These are phyloP conservation scores for Xeromyces bisporus DNA, from an alignment of 495 filamentous ascomycete species.

Conservation along the genomic window DNA sequence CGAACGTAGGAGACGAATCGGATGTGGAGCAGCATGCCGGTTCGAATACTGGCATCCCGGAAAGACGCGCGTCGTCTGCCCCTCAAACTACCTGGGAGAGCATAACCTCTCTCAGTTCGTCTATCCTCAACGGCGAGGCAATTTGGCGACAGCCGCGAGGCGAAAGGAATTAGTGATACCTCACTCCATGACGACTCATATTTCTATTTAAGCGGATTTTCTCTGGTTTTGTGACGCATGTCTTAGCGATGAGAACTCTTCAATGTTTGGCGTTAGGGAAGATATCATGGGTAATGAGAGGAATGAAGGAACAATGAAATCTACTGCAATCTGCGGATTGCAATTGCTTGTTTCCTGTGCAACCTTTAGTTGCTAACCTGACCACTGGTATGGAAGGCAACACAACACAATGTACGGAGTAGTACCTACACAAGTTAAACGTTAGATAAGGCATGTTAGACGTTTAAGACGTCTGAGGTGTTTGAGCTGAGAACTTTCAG, in stretches of 20 bases:
- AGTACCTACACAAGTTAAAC: too few relatives aligned
- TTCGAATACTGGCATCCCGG: constrained; percentile 22
- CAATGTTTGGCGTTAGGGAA: too few relatives aligned
- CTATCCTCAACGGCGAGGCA: constrained; percentile 33
- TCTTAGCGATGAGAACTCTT: too few relatives aligned
- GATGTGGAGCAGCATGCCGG: constrained; percentile 26
- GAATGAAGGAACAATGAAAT: too few relatives aligned
- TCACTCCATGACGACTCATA: background rate
- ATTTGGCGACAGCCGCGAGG: constrained; percentile 31
- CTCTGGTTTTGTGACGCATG: background rate
- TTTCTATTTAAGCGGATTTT: constrained; percentile 6
- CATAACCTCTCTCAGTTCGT: constrained; percentile 28
- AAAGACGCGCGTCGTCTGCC: constrained; percentile 20
- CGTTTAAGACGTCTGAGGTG: too few relatives aligned
- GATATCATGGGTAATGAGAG: too few relatives aligned
- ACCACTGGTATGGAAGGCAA: too few relatives aligned
- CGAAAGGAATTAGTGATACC: constrained; percentile 26
- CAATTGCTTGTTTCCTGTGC: too few relatives aligned
- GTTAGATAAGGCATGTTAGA: too few relatives aligned
- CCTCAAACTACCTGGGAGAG: constrained; percentile 25
- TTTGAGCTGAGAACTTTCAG: background rate
- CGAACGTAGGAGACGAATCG: constrained; percentile 14
- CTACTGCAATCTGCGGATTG: too few relatives aligned
- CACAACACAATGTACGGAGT: too few relatives aligned
- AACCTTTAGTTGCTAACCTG: too few relatives aligned